Base-by-base conservation (phyloP, 2,329 filamentous ascomycete genomes). In the Sporothrix luriei region DNA sequence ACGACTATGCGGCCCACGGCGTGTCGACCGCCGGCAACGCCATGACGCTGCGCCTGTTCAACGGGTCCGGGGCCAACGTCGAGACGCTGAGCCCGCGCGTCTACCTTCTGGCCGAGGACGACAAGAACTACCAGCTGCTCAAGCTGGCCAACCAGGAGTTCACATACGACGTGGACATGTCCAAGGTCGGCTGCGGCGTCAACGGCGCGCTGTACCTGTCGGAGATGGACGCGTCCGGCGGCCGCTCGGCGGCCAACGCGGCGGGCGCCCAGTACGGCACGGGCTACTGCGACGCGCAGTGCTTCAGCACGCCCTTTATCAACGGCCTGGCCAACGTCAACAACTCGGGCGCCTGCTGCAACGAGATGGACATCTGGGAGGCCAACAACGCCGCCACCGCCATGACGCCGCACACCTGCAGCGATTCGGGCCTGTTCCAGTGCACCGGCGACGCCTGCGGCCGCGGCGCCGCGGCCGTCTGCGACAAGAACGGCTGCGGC, bases 401-500 rank as follows among this genome's bases (percentile, higher is more conserved):
- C 52, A 82, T 82, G 74, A 89, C 87, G 9, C 85, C 87, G 10
- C 87, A 89, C 77, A 81, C 84, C 24, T 89, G 87, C 81, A 79
- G 79, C 68, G 78, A 77, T 40, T 73, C 78, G 19, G 82, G 81
- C 68, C 81, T 78, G 72, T 71, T 75, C 68, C 71, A 71, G 16
- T 88, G 85, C 80, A 75, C 75, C 0, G 78, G 78, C 46, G n/a
- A 76, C 68, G 72, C 72, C 19, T 86, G 82, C 66, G 80, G 73
- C 33, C 71, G 71, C 33, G 79, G 76, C 19, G 38, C 33, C 10
- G 33, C 55, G 10, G 87, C 86, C 70, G 78, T 84, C 62, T 90
- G 88, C 79, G 88, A 90, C 77, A 84, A 84, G 70, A 85, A 87
- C 73, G 88, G 88, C 29, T 90, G 88, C 75, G 88, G 89, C 76